Evolutionary conservation across 2,329 filamentous ascomycete genomes (phyloP), one percentile per base, ranked within the genome.

Genomic region (Nigrograna mackinnonii): DNA sequence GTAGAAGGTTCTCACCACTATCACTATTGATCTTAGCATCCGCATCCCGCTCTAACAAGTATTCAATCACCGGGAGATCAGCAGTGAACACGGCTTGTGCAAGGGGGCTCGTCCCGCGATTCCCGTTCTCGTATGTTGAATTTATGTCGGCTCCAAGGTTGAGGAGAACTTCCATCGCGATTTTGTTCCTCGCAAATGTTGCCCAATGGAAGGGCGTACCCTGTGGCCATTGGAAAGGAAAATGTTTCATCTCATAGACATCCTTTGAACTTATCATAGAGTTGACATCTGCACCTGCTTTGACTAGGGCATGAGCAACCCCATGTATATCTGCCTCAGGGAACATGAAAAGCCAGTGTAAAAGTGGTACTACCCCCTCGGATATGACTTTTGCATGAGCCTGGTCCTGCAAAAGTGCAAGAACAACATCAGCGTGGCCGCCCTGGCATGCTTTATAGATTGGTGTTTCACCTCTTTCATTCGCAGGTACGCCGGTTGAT

Each of bases 261-360:
- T 28, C 9, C 24, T 28, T 9, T 28, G 24, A n/a, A 9, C n/a
- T 28, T 9, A 28, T 28, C 9, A 28, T n/a, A 28, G 24, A 9
- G 24, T 28, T 28, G 9, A 28, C 24, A 9, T 28, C 24, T 9
- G 24, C 24, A 28, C 24, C 24, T 9, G 24, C 24, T 28, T 28
- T 28, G 9, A 28, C n/a, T n/a, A 28, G n/a, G n/a, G 24, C 24
- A 28, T n/a, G 9, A 28, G 24, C n/a, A n/a, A 28, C n/a, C 9
- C 9, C 9, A 9, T 28, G 9, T 28, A n/a, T 28, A 28, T 28
- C 24, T 9, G 9, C n/a, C n/a, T n/a, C n/a, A 9, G 24, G 24
- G n/a, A 28, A 28, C 24, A 28, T 28, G 24, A 28, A 28, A n/a
- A 28, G 24, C 24, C 24, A 28, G n/a, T 28, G 24, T 28, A 28